These are phyloP conservation scores for Rhodamnia rubescens DNA, from an alignment of 345 rosid genomes.

Conservation along the genomic window DNA sequence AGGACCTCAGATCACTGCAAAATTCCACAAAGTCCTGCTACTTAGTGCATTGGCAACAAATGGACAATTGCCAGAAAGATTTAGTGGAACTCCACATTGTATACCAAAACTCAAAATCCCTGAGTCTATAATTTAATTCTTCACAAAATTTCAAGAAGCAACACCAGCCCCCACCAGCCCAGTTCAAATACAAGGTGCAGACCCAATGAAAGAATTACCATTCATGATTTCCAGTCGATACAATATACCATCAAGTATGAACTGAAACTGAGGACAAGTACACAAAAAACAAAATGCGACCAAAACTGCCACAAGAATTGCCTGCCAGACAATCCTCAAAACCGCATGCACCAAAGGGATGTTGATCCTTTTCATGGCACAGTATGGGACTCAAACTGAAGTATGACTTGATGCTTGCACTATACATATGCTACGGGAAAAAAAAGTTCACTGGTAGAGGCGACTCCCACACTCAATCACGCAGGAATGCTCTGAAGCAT, in stretches of 20 bases:
- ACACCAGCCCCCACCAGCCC: neutral
- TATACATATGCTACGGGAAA: slow-evolving; percentile 40
- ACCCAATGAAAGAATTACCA: slow-evolving; percentile 38
- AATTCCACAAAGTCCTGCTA: neutral
- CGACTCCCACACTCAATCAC: slow-evolving; percentile 24
- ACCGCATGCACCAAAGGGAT: neutral
- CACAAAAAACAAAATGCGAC: slow-evolving; percentile 6
- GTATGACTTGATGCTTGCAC: slow-evolving; percentile 10
- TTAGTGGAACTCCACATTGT: neutral
- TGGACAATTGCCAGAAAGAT: neutral
- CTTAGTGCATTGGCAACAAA: neutral
- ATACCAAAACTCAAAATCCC: neutral
- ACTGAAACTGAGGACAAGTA: neutral
- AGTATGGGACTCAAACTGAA: slow-evolving; percentile 4
- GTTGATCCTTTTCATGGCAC: slow-evolving; percentile 2
- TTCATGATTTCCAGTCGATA: slow-evolving; percentile 12
- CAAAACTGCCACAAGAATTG: slow-evolving; percentile 51
- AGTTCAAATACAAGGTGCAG: slow-evolving; percentile 3
- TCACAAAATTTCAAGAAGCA: neutral
- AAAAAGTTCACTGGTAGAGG: slow-evolving; percentile 17
- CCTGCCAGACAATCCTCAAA: slow-evolving; percentile 21
- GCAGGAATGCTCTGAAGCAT: slow-evolving; percentile 18
- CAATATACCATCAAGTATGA: neutral
- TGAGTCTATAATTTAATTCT: neutral
- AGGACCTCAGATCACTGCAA: neutral